Conservation (phyloP, 2,329 filamentous ascomycete species). For the Alternaria hordeiaustralica region DNA sequence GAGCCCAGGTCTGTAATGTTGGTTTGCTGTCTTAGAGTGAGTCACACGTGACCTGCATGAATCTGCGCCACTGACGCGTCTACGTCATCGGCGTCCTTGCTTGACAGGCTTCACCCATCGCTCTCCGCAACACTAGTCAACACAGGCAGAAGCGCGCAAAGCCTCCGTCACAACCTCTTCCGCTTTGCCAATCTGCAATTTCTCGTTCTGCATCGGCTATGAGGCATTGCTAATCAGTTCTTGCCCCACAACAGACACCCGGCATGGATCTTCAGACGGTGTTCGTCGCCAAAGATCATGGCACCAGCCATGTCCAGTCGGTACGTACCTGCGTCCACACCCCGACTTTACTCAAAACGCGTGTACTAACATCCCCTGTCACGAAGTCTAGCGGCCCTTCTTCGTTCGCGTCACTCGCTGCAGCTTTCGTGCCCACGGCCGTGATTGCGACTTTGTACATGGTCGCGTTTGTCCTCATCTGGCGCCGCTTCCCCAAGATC, state of each 20-base stretch:
- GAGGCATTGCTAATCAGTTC: conserved; percentile 5
- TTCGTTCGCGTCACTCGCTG: conserved; percentile 42
- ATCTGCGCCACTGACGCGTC: conserved; percentile 9
- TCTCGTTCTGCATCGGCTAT: neutral
- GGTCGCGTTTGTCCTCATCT: conserved; percentile 49
- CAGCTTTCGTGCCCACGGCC: conserved; percentile 46
- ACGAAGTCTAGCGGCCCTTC: conserved; percentile 38
- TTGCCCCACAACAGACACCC: neutral
- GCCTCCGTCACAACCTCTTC: neutral
- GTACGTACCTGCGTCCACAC: conserved; percentile 16
- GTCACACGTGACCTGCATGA: conserved; percentile 12
- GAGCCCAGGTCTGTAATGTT: neutral
- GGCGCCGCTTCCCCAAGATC: conserved; percentile 52
- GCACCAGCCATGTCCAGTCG: conserved; percentile 19
- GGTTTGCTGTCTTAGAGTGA: neutral
- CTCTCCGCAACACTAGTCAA: conserved; percentile 5
- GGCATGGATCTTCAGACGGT: conserved; percentile 26
- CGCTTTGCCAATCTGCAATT: neutral
- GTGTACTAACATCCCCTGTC: conserved; percentile 11
- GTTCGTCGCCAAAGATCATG: conserved; percentile 19
- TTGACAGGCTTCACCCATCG: conserved; percentile 9
- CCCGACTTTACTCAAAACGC: neutral
- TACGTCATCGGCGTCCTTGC: conserved; percentile 18
- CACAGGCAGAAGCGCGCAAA: conserved; percentile 4
- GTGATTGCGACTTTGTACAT: conserved; percentile 40